phyloP scores from a whole-genome alignment of 768 basidiomycete species.

The Gymnopilus dilepis region DNA sequence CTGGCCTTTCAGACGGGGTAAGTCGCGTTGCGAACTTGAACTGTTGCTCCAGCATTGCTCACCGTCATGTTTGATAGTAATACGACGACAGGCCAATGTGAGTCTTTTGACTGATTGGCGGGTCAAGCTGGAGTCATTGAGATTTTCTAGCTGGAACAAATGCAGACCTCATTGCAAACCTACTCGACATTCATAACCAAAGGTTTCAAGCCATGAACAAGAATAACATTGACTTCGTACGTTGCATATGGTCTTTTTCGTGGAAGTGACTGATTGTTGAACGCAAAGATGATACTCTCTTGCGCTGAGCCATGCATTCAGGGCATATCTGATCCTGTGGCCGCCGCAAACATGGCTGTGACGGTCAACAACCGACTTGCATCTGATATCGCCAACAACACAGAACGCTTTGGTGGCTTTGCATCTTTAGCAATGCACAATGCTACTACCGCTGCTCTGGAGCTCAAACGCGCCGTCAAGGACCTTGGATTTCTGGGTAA shows the following conservation, averaged over 20 bases:
- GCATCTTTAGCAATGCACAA: conserved; percentile 51
- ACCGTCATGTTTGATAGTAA: background rate
- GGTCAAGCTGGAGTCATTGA: too few relatives aligned
- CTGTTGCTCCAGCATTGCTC: background rate
- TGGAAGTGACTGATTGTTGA: background rate
- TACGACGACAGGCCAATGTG: conserved; percentile 13
- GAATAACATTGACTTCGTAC: conserved; percentile 43
- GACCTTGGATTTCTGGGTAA: conserved; percentile 46
- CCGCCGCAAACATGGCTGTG: conserved; percentile 39
- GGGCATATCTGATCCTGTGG: conserved; percentile 39
- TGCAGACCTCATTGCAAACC: conserved; percentile 36
- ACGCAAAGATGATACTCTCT: conserved; percentile 49
- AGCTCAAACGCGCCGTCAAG: conserved; percentile 43
- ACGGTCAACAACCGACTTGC: conserved; percentile 43
- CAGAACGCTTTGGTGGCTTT: conserved; percentile 46
- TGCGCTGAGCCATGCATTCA: conserved; percentile 45
- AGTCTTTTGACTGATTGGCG: too few relatives aligned
- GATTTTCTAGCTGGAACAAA: conserved; percentile 33
- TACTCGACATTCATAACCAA: conserved; percentile 45
- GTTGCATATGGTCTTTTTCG: background rate
- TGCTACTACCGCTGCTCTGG: conserved; percentile 43
- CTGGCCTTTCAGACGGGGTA: conserved; percentile 34
- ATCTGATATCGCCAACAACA: conserved; percentile 42
- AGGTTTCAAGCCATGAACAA: conserved; percentile 41
- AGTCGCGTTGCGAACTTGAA: background rate